Percentiles rank a stretch among this genome's conserved stretches.
phyloP scores from a whole-genome alignment of 768 basidiomycete genomes.

The Lactifluus pinguis region DNA sequence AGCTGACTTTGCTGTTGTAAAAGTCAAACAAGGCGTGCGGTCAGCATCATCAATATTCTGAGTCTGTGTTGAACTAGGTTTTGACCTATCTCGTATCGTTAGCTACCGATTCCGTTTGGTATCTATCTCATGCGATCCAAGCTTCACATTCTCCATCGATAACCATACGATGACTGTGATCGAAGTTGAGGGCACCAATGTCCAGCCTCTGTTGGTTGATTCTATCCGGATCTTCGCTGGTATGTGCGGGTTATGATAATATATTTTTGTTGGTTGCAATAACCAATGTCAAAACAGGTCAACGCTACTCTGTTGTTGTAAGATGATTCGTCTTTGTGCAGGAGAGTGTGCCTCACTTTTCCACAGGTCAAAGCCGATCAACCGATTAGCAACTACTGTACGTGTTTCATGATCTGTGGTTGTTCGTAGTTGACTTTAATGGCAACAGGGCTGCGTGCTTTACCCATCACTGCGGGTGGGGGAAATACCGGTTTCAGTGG shows the following conservation, averaged over 20 bases:
- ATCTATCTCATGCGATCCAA: conserved; percentile 24
- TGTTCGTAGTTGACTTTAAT: conserved; percentile 10
- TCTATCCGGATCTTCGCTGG: conserved; percentile 35
- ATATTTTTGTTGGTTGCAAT: neutral
- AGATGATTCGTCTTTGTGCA: neutral
- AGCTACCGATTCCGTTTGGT: conserved; percentile 21
- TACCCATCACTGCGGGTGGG: neutral
- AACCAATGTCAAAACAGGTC: conserved; percentile 3
- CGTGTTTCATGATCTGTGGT: conserved; percentile 1
- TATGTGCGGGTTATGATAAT: conserved; percentile 14
- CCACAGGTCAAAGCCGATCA: conserved; percentile 32
- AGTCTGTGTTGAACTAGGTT: neutral
- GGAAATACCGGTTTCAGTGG: neutral
- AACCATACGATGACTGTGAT: conserved; percentile 34
- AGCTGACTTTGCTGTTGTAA: conserved; percentile 37
- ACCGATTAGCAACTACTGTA: conserved; percentile 38
- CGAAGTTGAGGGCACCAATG: conserved; percentile 32
- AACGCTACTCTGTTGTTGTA: conserved; percentile 25
- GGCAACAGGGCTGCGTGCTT: conserved; percentile 10
- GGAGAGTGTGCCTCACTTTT: neutral
- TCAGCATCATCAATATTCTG: neutral
- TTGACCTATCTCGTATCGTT: neutral
- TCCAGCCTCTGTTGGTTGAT: conserved; percentile 31
- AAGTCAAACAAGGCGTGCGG: conserved; percentile 29
- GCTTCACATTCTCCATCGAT: conserved; percentile 33